A percentile compares a stretch with the other conserved stretches of the same genome.
Conservation (phyloP, 306 rosid genomes). For the Medicago truncatula region DNA sequence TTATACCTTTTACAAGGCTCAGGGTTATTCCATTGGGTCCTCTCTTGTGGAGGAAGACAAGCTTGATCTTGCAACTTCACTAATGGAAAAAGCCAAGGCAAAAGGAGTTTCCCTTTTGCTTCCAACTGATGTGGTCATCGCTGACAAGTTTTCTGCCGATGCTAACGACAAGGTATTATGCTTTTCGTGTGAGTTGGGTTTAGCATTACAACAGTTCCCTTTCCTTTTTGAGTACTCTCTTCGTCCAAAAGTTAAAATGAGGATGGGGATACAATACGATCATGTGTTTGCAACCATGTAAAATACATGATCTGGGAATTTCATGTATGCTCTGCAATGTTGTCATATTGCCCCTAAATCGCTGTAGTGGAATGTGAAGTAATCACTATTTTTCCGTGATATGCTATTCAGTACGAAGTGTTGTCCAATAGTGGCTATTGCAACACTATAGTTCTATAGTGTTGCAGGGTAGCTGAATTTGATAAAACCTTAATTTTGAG, state of each 20-base stretch:
- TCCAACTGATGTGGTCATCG: constrained; percentile 88
- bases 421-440: background rate
- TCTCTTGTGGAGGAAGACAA: constrained; percentile 93
- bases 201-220: background rate
- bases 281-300: background rate
- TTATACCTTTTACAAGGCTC: constrained; percentile 94
- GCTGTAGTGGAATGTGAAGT: too few species aligned
- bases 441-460: background rate
- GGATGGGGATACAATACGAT: background rate
- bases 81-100: constrained; percentile 80
- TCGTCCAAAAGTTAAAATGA: background rate
- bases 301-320: background rate
- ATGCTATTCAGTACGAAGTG: background rate
- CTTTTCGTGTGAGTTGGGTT: constrained; percentile 1
- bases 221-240: background rate
- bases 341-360: too few species aligned
- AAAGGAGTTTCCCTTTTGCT: constrained; percentile 89
- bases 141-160: constrained; percentile 90
- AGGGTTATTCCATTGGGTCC: constrained; percentile 80
- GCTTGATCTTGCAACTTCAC: constrained; percentile 76
- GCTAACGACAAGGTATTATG: constrained; percentile 82
- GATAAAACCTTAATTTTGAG: background rate
- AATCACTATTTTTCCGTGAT: too few species aligned
- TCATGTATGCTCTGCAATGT: background rate
- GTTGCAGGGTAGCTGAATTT: background rate